Conservation (phyloP, 2,329 filamentous ascomycete species). For the Dactylellina sp. region DNA sequence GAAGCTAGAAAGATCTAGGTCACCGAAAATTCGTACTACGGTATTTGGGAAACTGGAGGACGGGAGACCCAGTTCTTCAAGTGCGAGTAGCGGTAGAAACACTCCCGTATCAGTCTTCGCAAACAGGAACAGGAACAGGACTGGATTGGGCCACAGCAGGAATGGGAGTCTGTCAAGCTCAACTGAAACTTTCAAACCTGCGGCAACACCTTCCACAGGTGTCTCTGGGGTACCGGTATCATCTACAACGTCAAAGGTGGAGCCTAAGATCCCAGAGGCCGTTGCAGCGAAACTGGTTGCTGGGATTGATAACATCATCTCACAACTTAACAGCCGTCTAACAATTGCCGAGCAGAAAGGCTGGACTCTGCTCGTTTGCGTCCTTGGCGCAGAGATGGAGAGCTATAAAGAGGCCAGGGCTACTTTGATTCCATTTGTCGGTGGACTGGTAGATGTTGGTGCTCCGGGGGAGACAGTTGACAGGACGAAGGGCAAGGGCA, state of each 20-base stretch:
- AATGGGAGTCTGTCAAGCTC: conserved; percentile 54
- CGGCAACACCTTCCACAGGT: background rate
- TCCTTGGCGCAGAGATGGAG: conserved; percentile 78
- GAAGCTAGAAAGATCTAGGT: conserved; percentile 62
- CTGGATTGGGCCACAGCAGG: conserved; percentile 24
- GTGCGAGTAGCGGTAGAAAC: conserved; percentile 46
- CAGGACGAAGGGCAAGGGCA: conserved; percentile 33
- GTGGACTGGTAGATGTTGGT: conserved; percentile 40
- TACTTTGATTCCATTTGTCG: conserved; percentile 38
- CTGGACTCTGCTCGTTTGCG: conserved; percentile 84
- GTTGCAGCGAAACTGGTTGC: conserved; percentile 43
- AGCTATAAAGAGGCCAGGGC: conserved; percentile 70
- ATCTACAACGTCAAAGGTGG: conserved; percentile 5
- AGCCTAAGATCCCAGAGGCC: conserved; percentile 41
- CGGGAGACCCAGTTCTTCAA: conserved; percentile 37
- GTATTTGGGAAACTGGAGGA: conserved; percentile 70
- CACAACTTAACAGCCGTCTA: conserved; percentile 63
- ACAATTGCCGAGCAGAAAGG: conserved; percentile 71
- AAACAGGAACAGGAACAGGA: conserved; percentile 45
- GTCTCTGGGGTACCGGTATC: background rate
- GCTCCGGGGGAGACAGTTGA: conserved; percentile 28
- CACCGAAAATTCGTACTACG: conserved; percentile 66
- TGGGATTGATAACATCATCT: conserved; percentile 54
- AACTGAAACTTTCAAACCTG: conserved; percentile 49
- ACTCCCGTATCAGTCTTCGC: conserved; percentile 50